phyloP scores from a whole-genome alignment of 495 filamentous ascomycete species.

The Aspergillus carlsbadensis region DNA sequence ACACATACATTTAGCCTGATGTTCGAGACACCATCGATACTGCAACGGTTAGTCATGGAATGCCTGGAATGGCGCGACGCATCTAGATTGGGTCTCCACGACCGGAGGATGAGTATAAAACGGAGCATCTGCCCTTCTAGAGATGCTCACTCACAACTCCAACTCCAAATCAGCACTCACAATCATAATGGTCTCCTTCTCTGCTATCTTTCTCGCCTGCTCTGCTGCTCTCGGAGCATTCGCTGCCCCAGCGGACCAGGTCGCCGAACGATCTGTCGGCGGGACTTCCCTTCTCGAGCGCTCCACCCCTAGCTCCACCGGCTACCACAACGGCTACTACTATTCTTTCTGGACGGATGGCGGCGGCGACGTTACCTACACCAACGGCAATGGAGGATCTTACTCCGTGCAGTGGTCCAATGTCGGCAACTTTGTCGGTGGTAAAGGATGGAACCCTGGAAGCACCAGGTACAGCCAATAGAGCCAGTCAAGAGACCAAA shows the following conservation, averaged over 20 bases:
- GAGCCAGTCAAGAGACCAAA: background rate
- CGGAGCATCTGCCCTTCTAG: background rate
- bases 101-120: too few relatives aligned
- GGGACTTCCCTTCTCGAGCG: constrained; percentile 22
- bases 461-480: constrained; percentile 26
- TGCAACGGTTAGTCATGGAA: too few relatives aligned
- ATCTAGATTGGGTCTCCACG: too few relatives aligned
- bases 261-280: constrained; percentile 7
- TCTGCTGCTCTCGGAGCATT: constrained; percentile 32
- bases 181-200: constrained; percentile 47
- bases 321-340: constrained; percentile 59
- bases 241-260: constrained; percentile 39
- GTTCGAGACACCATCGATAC: too few relatives aligned
- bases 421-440: constrained; percentile 59
- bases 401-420: constrained; percentile 57
- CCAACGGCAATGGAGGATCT: constrained; percentile 54
- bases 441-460: constrained; percentile 63
- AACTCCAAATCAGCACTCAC: background rate
- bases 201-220: constrained; percentile 39
- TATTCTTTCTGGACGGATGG: constrained; percentile 65
- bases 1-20: too few relatives aligned
- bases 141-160: background rate
- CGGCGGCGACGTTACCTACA: constrained; percentile 51
- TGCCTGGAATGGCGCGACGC: too few relatives aligned
- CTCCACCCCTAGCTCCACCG: constrained; percentile 42